Base-by-base conservation (phyloP, 305 asterid species). In the Lippia alba region DNA sequence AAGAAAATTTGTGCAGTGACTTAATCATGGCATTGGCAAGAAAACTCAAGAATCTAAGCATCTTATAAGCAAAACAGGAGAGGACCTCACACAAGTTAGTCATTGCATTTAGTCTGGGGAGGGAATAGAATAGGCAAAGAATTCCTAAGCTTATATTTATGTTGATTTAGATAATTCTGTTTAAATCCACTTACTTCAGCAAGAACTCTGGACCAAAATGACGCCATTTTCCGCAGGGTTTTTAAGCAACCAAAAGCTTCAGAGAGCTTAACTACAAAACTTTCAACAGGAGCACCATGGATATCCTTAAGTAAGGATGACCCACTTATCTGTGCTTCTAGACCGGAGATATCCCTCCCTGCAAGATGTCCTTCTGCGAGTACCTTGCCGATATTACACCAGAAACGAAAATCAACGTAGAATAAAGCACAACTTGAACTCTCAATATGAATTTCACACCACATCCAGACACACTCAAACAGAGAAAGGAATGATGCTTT, bases 171-270 rank as follows among this genome's bases (percentile, higher is more conserved):
- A 46, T 53, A 20, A 55, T 66, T 77, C 53, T 55, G 66, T 58
- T 45, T n/a, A 45, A 56, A 70, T 73, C 76, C 75, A 80, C 96
- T 92, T 86, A 95, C 99, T 80, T 95, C 99, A 34, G 85, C 81
- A 68, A 92, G 94, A 73, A 89, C 87, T 79, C 88, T 86, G 79
- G 85, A 81, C 98, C 99, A 95, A 80, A 90, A 86, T 61, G 86
- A 86, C 64, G 96, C 86, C 97, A 87, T 92, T 79, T 90, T 95
- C 77, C 79, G 85, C 83, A 86, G 70, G 70, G 98, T 85, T 84
- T 90, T 95, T 84, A 95, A 79, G 85, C 83, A 86, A 75, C 99
- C 97, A 84, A 89, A 73, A 6, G 96, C 99, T 86, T 92, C 96
- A 67, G 97, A 78, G 71, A 92, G 92, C 83, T 89, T 89, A 75